Base-by-base conservation (phyloP, 2,329 filamentous ascomycete genomes). In the Trichoderma simmonsii region DNA sequence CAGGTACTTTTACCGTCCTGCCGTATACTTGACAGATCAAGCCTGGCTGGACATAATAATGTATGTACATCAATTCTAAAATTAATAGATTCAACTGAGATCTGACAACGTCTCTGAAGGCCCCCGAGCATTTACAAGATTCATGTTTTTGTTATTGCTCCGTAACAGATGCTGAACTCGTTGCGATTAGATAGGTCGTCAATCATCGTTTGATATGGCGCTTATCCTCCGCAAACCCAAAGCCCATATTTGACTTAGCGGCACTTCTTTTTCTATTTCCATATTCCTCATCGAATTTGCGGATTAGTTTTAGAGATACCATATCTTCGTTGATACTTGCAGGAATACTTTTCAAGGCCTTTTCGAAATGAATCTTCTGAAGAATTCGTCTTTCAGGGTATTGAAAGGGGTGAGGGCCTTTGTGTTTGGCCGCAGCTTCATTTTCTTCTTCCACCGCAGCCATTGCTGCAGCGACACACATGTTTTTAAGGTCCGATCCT, bases 271-370 rank as follows among this genome's bases (percentile, higher is more conserved):
- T 91, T 43, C 91, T 88, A 79, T 97, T 94, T 30, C 96, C 95
- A 80, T 95, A 99, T 80, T 95, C 92, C 82, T 97, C 93, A 79
- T 99, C 96, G 78, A 98, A 99, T 82, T 97, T 97, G 77, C 93
- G 89, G 77, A 99, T 97, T 14, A 93, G 93, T 75, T 90, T 89
- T 74, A 99, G 84, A 36, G 90, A 93, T 63, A 89, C 86, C 95
- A 98, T 98, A 78, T 99, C 95, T 81, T 98, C 95, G 77, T 90
- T 95, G 75, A 98, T 95, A 77, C 93, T 97, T 0, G 96, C 94
- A 71, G 92, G 93, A 76, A 99, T 97, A 81, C 98, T 95, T 77
- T 90, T 88, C 77, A 97, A 86, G 2, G 94, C 96, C 75, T 90
- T 92, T 18, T 95, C 92, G 78, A 99, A 98, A 82, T 99, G 96